Conservation (phyloP, 1,139 yeast genomes). For the Eremothecium sinecaudum region DNA sequence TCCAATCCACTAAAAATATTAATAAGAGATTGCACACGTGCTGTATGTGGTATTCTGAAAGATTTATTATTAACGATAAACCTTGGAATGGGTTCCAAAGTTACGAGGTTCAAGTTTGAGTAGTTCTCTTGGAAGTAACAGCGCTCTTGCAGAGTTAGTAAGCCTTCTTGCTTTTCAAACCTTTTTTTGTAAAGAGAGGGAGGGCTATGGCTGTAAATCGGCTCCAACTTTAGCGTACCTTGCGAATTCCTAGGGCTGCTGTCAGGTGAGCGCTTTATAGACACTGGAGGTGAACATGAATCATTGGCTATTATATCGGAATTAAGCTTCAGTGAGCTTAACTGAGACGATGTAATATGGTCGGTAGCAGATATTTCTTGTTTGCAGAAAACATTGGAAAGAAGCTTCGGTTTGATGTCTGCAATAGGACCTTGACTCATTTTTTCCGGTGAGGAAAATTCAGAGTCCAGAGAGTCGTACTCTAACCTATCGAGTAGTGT, state of each 20-base stretch:
- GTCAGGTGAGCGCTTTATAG: not conserved
- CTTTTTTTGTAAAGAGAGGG: conserved; percentile 7
- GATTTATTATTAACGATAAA: conserved; percentile 10
- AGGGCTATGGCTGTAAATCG: not conserved
- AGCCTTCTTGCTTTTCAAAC: conserved; percentile 10
- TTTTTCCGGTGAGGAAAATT: conserved; percentile 9
- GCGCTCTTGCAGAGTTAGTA: conserved; percentile 15
- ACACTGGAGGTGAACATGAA: too few species aligned
- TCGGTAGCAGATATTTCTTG: not conserved
- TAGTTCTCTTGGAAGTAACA: conserved; percentile 19
- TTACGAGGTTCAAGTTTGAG: conserved; percentile 15
- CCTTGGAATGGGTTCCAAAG: conserved; percentile 21
- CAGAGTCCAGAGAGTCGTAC: conserved; percentile 13
- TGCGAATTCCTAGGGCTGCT: not conserved
- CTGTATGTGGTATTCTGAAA: conserved; percentile 16
- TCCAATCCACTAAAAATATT: conserved; percentile 15
- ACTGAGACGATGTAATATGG: not conserved
- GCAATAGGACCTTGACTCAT: not conserved
- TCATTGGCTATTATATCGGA: not conserved
- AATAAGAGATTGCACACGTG: conserved; percentile 11
- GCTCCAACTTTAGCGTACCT: not conserved
- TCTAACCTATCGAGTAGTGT: conserved; percentile 18
- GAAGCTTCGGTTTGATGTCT: conserved; percentile 4
- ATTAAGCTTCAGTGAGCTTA: not conserved
- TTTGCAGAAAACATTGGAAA: conserved; percentile 1